phyloP scores from a whole-genome alignment of 2,329 filamentous ascomycete species.

The Colletotrichum abscissum region DNA sequence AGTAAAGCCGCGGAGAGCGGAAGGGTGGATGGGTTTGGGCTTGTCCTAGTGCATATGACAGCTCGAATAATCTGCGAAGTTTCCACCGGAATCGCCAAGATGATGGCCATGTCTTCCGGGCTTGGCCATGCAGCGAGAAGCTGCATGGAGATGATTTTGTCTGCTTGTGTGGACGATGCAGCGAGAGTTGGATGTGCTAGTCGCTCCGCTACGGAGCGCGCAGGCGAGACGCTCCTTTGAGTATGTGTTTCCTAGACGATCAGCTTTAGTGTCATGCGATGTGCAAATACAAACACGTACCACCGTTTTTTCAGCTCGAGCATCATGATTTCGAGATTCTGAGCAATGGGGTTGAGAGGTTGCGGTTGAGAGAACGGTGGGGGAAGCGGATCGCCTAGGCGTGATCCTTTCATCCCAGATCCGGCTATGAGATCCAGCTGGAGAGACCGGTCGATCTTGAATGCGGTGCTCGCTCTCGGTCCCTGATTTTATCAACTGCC shows the following conservation, averaged over 20 bases:
- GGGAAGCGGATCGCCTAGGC: not conserved
- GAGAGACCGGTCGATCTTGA: not conserved
- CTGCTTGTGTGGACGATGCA: not conserved
- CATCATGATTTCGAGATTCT: not conserved
- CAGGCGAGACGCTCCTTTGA: not conserved
- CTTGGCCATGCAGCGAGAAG: conserved; percentile 19
- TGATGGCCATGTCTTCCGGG: not conserved
- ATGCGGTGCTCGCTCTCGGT: not conserved
- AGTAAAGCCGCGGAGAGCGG: conserved; percentile 1
- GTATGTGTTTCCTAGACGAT: not conserved
- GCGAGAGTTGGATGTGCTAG: not conserved
- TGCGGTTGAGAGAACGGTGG: not conserved
- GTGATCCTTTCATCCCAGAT: not conserved
- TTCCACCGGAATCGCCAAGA: conserved; percentile 3
- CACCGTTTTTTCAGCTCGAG: not conserved
- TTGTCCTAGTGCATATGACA: not conserved
- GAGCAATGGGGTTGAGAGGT: not conserved
- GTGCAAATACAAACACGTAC: not conserved
- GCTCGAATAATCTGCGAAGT: conserved; percentile 10
- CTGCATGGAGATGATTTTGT: not conserved
- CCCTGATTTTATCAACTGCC: conserved; percentile 38
- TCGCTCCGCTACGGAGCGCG: too few relatives aligned
- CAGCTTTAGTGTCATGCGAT: not conserved
- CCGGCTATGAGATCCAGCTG: not conserved
- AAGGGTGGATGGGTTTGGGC: not conserved